A percentile compares a stretch with the other conserved stretches of the same genome.
phyloP scores from a whole-genome alignment of 345 rosid genomes.

The Syzygium aromaticum region DNA sequence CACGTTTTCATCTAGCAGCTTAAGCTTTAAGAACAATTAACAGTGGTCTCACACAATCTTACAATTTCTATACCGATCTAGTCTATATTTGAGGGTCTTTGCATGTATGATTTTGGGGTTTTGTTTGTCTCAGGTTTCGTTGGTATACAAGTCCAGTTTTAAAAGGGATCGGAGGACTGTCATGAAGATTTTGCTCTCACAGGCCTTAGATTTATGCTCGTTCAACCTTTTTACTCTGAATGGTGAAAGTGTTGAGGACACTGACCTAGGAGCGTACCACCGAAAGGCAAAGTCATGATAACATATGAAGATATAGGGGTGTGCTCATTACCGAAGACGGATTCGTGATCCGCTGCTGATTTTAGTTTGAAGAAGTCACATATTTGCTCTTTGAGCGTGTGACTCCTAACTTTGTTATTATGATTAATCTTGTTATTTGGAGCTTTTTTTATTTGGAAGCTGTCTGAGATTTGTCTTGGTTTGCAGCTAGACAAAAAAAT shows the following conservation, averaged over 20 bases:
- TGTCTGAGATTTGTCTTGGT: not conserved
- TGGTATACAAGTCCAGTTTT: not conserved
- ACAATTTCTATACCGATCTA: not conserved
- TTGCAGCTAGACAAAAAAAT: not conserved
- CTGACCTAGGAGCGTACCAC: accelerated
- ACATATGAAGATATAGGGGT: no score
- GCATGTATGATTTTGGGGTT: not conserved
- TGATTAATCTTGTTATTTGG: not conserved
- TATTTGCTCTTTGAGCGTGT: not conserved
- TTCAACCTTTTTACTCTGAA: accelerated
- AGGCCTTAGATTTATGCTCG: not conserved
- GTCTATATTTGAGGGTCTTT: not conserved
- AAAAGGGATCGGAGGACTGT: accelerated
- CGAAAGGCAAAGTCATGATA: accelerated
- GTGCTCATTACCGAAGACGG: not conserved
- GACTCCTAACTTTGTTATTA: not conserved
- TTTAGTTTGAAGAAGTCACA: not conserved
- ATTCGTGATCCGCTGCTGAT: no score
- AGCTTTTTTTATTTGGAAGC: no score
- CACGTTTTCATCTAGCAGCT: no score
- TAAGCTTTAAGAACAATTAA: no score
- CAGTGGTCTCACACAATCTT: no score
- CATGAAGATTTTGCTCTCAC: not conserved
- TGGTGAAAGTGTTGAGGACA: accelerated
- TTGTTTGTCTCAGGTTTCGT: not conserved